phyloP scores from a whole-genome alignment of 2,329 filamentous ascomycete species.

The Cladosporium halotolerans region DNA sequence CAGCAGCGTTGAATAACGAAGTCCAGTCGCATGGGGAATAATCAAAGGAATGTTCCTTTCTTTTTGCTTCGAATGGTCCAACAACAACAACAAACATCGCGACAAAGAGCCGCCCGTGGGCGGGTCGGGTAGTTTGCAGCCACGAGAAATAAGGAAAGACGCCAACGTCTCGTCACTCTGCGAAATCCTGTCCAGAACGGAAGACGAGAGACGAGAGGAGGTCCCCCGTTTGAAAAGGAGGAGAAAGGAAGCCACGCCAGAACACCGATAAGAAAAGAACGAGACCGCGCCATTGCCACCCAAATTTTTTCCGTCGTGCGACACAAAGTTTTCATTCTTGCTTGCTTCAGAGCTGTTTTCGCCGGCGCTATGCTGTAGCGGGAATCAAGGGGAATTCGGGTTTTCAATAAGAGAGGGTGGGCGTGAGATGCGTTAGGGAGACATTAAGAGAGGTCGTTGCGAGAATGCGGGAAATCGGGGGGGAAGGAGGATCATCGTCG shows the following conservation, averaged over 20 bases:
- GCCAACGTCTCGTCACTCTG: not conserved
- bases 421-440: slow-evolving; percentile 7
- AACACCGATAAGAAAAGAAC: not conserved
- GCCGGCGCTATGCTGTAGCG: slow-evolving; percentile 12
- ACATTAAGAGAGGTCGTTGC: not conserved
- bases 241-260: not conserved
- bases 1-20: no score
- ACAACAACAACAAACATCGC: no score
- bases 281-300: not conserved
- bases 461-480: not conserved
- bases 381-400: not conserved
- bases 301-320: no score
- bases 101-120: no score
- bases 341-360: slow-evolving; percentile 5
- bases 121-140: no score
- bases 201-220: not conserved
- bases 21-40: no score
- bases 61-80: no score
- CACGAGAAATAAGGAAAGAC: not conserved
- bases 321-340: no score
- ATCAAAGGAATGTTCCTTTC: no score
- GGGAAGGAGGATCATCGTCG: slow-evolving; percentile 6
- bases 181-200: no score
- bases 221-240: not conserved
- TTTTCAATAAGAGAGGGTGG: not conserved